Conservation (phyloP, 495 filamentous ascomycete genomes). For the Neurospora sp. region DNA sequence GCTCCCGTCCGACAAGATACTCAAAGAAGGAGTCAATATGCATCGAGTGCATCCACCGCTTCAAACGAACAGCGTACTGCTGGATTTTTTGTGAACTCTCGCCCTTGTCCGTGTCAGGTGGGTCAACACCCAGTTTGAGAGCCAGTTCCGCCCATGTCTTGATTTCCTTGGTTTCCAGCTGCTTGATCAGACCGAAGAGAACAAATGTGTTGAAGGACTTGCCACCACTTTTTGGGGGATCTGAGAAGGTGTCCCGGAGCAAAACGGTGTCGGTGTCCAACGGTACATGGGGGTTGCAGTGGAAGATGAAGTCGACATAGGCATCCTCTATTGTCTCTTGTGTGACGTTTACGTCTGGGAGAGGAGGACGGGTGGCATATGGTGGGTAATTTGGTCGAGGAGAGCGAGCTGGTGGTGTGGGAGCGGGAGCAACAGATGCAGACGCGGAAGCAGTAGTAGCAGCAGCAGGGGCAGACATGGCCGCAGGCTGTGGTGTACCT, state of each 20-base stretch:
- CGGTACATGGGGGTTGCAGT: constrained; percentile 77
- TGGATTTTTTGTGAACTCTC: constrained; percentile 96
- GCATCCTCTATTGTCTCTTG: constrained; percentile 74
- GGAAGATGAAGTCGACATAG: constrained; percentile 80
- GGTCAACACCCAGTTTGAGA: constrained; percentile 81
- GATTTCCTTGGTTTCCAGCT: constrained; percentile 76
- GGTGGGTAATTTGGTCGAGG: neutral
- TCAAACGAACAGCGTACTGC: constrained; percentile 90
- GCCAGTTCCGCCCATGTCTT: constrained; percentile 95
- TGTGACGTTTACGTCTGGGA: constrained; percentile 64
- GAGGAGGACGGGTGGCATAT: constrained; percentile 16
- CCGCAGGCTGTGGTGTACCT: neutral
- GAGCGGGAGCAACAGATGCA: neutral
- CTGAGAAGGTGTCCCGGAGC: constrained; percentile 70
- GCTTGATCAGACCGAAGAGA: constrained; percentile 74
- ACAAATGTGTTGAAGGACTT: constrained; percentile 80
- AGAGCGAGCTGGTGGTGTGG: neutral
- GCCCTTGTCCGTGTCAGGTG: constrained; percentile 71
- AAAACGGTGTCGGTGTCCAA: constrained; percentile 60
- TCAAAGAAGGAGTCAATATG: constrained; percentile 97
- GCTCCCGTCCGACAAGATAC: constrained; percentile 69
- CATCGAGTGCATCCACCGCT: constrained; percentile 99
- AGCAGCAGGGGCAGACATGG: neutral
- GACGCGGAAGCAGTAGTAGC: neutral
- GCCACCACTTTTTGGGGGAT: constrained; percentile 82